Evolutionary conservation across 306 rosid species (phyloP).

Genomic region (Sindora glabra): DNA sequence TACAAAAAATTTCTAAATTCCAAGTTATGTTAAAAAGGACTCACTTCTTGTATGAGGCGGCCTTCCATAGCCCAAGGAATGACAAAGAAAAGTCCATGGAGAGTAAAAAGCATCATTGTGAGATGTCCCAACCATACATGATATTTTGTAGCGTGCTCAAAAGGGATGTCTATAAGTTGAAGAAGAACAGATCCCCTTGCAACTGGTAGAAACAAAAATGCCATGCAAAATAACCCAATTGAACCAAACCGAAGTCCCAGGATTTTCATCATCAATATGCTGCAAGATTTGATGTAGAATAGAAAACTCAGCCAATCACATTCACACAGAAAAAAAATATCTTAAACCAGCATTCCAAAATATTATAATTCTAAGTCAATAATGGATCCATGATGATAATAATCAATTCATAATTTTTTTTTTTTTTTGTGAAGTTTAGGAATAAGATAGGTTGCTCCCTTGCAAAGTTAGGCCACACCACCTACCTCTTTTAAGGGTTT

Average conservation of each 20-base stretch:
- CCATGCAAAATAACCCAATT: slow-evolving; percentile 56
- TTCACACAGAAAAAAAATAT: neutral
- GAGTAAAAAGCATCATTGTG: slow-evolving; percentile 76
- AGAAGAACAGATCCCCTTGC: slow-evolving; percentile 94
- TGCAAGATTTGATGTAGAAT: slow-evolving; percentile 27
- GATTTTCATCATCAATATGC: slow-evolving; percentile 35
- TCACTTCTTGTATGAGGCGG: slow-evolving; percentile 42
- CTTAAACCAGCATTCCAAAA: too few species aligned
- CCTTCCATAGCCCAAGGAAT: slow-evolving; percentile 63
- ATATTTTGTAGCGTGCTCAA: slow-evolving; percentile 81
- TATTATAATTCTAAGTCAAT: neutral
- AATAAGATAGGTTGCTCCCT: too few species aligned
- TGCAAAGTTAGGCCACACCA: too few species aligned
- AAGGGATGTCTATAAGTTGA: slow-evolving; percentile 68
- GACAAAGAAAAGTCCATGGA: slow-evolving; percentile 65
- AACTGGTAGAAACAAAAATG: slow-evolving; percentile 75
- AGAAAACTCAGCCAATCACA: slow-evolving; percentile 14
- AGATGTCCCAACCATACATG: slow-evolving; percentile 98
- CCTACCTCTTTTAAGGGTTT: too few species aligned
- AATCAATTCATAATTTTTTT: neutral
- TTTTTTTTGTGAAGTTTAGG: too few species aligned
- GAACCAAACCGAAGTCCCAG: slow-evolving; percentile 64
- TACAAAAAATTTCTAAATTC: slow-evolving; percentile 5
- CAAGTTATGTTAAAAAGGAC: slow-evolving; percentile 21
- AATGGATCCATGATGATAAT: neutral